Conservation (phyloP, 2,329 filamentous ascomycete species). For the Aspergillus japonicus region DNA sequence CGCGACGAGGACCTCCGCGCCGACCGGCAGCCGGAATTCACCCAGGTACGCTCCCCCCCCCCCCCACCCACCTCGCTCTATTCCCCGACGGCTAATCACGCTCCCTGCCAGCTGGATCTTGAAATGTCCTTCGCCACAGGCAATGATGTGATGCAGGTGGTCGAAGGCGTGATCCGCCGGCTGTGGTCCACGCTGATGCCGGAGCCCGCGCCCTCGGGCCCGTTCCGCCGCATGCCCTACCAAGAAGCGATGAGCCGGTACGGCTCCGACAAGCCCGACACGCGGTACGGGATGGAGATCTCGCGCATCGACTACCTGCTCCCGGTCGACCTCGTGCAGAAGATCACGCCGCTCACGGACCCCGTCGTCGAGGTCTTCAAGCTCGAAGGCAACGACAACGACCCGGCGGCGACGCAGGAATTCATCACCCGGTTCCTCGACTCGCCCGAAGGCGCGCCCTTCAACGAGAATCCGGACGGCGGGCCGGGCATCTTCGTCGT, state of each 20-base stretch:
- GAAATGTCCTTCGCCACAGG: conserved; percentile 86
- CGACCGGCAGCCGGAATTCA: conserved; percentile 95
- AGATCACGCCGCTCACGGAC: conserved; percentile 67
- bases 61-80: background rate
- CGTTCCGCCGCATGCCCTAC: conserved; percentile 67
- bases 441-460: conserved; percentile 55
- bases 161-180: conserved; percentile 53
- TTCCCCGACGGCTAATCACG: background rate
- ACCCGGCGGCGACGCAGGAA: conserved; percentile 54
- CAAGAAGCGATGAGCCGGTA: conserved; percentile 74
- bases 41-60: conserved; percentile 59
- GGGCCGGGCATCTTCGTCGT: conserved; percentile 75
- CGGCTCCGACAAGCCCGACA: conserved; percentile 89
- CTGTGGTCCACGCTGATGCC: conserved; percentile 56
- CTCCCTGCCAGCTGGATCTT: conserved; percentile 69
- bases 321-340: conserved; percentile 64
- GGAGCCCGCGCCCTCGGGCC: conserved; percentile 41
- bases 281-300: conserved; percentile 71
- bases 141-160: conserved; percentile 63
- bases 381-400: conserved; percentile 50
- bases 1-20: conserved; percentile 90
- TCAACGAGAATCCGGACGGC: conserved; percentile 70
- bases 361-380: conserved; percentile 75
- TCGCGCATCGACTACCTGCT: conserved; percentile 63
- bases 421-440: conserved; percentile 73